Evolutionary conservation across 768 basidiomycete genomes (phyloP).

Genomic region (Boletus sensibilis): DNA sequence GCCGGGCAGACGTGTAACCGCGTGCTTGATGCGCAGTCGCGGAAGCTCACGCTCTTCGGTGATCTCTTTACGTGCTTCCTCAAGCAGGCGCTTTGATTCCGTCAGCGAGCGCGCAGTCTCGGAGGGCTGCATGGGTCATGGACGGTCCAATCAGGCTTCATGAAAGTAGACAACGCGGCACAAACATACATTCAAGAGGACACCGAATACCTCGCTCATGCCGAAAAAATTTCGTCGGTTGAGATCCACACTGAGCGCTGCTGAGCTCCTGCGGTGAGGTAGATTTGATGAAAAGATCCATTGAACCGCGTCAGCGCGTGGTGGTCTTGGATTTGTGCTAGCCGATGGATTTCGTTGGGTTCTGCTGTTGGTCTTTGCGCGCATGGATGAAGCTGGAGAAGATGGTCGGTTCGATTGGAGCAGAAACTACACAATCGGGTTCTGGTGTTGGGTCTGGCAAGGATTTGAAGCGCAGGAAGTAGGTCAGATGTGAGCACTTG

Average conservation of each 20-base stretch:
- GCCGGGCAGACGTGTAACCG: slow-evolving; percentile 72
- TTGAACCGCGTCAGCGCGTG: slow-evolving; percentile 48
- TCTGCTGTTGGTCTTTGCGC: slow-evolving; percentile 25
- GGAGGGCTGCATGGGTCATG: slow-evolving; percentile 52
- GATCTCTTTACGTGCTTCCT: slow-evolving; percentile 76
- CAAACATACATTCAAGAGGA: slow-evolving; percentile 65
- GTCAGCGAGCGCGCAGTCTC: slow-evolving; percentile 77
- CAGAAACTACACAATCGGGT: slow-evolving; percentile 7
- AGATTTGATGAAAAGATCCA: slow-evolving; percentile 79
- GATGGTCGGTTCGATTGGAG: slow-evolving; percentile 13
- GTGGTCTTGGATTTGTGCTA: slow-evolving; percentile 28
- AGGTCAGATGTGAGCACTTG: slow-evolving; percentile 11
- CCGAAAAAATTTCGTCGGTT: slow-evolving; percentile 76
- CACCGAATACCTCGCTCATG: slow-evolving; percentile 73
- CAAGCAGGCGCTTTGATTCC: slow-evolving; percentile 71
- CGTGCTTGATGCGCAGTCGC: slow-evolving; percentile 70
- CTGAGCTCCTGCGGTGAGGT: slow-evolving; percentile 57
- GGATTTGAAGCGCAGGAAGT: slow-evolving; percentile 3
- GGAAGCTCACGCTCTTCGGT: slow-evolving; percentile 63
- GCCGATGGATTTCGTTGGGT: slow-evolving; percentile 24
- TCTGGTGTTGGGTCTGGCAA: neutral
- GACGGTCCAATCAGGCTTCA: slow-evolving; percentile 10
- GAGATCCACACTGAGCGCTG: slow-evolving; percentile 56
- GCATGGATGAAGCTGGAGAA: slow-evolving; percentile 20
- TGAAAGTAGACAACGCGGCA: neutral